Base-by-base conservation (phyloP, 352 stramenopile genomes). In the Saprolegnia parasitica region DNA sequence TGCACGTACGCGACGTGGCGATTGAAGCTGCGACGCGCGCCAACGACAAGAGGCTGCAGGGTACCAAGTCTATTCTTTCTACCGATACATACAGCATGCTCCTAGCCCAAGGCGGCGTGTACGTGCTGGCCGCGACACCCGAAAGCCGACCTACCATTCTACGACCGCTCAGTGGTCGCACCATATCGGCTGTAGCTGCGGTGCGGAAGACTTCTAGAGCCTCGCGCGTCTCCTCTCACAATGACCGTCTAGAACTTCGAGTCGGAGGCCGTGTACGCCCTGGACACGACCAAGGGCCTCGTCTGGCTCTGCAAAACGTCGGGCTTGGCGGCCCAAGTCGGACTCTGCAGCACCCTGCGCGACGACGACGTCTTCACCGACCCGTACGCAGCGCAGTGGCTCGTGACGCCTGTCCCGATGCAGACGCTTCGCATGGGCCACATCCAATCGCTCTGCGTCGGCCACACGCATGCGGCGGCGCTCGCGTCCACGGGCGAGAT, bases 401-500 rank as follows among this genome's bases (percentile, higher is more conserved):
- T 91, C 37, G 80, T 84, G 16, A 86, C 79, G 18, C 85, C 85
- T 5, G 78, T 86, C 5, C 88, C 89, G 65, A 62, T 93, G 24
- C 78, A 91, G 50, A 78, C 78, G 1, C 65, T 93, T 42, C 77
- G 81, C 24, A 75, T 77, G 0, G 81, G 90, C 49, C 80, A 89
- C 62, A 73, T 93, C 29, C 71, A 78, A 9, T 73, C 74, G 5
- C 79, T 91, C 3, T 67, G 73, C 11, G 79, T 91, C 13, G 77
- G 78, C 26, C 73, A 77, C n/a, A 77, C 76, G 0, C 83, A 91
- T 65, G 81, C 73, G 0, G 75, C 97, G 54, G 92, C 84, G 20
- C 74, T 96, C 5, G 88, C 88, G 1, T 76, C 83, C 4, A 82
- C 90, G 21, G 96, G 96, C 0, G 75, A 88, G 29, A 87, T 99